phyloP scores from a whole-genome alignment of 768 basidiomycete genomes.

The Mrakia blollopis region DNA sequence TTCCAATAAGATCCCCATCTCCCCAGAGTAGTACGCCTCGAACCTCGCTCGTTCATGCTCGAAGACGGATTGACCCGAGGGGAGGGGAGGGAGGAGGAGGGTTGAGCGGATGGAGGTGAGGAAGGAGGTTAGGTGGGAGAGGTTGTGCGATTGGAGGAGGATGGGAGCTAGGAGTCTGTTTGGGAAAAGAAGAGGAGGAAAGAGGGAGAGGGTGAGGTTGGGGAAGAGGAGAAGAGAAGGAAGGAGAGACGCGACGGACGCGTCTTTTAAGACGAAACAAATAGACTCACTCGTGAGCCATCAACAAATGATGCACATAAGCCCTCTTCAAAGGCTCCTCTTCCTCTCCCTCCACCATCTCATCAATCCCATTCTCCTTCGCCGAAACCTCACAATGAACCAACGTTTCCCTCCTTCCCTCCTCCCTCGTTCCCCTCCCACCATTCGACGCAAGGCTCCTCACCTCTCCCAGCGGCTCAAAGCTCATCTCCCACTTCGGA shows the following conservation, averaged over 20 bases:
- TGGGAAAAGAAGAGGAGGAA: neutral
- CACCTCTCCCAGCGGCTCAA: neutral
- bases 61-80: no score
- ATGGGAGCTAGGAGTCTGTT: conserved; percentile 4
- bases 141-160: conserved; percentile 15
- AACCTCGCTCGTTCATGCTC: neutral
- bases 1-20: neutral
- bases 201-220: neutral
- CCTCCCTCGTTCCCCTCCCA: neutral
- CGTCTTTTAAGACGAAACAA: neutral
- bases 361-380: neutral
- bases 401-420: neutral
- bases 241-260: neutral
- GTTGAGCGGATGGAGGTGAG: conserved; percentile 4
- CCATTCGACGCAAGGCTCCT: neutral
- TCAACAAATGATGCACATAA: conserved; percentile 22
- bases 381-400: conserved; percentile 1
- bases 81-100: no score
- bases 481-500: conserved; percentile 7
- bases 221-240: neutral
- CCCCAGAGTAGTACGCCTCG: conserved; percentile 1
- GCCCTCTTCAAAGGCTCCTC: conserved; percentile 4
- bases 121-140: neutral
- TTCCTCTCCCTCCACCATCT: neutral
- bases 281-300: conserved; percentile 19